Evolutionary conservation across 2,329 filamentous ascomycete genomes (phyloP), one percentile per base, ranked within the genome.

Genomic region (Aureobasidium sp.): DNA sequence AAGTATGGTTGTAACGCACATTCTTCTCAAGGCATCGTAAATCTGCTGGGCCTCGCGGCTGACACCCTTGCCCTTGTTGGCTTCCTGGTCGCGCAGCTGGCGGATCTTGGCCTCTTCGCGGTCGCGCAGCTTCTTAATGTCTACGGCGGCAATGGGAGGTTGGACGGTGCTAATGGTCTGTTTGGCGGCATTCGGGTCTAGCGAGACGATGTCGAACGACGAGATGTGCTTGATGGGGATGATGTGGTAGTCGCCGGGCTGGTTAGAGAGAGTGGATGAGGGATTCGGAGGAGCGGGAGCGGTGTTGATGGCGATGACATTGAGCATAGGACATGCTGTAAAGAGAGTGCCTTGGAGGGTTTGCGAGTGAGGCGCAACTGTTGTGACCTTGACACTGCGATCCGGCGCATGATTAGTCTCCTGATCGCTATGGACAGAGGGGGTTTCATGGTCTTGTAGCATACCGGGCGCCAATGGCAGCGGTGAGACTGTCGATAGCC

Each of bases 401-500:
- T 51, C 59, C 37, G 32, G 26, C 47, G 32, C 42, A 29, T 57
- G 55, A 17, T 59, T 39, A 57, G 53, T 42, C 39, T 27, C 26
- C 12, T 46, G 20, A 20, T 47, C 8, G 34, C 9, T 34, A 8
- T 20, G 23, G 15, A 27, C 5, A 55, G 36, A 15, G 29, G 41
- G 20, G 8, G 5, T n/a, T 34, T 20, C 6, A n/a, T 36, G 20
- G 26, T n/a, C 6, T 34, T 42, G 26, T 13, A 44, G 27, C 72
- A 81, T 78, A 86, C 84, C 82, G 81, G 66, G 82, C 81, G 66
- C 85, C 85, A 70, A 87, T 81, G 55, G 82, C 82, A 73, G 82
- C 83, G 72, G 79, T 81, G 69, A 87, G 73, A 57, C 79, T 79
- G 62, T 79, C 79, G 62, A 85, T 80, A 50, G 78, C 65, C 32